phyloP scores from a whole-genome alignment of 768 basidiomycete genomes.

The Hypholoma sublateritium region DNA sequence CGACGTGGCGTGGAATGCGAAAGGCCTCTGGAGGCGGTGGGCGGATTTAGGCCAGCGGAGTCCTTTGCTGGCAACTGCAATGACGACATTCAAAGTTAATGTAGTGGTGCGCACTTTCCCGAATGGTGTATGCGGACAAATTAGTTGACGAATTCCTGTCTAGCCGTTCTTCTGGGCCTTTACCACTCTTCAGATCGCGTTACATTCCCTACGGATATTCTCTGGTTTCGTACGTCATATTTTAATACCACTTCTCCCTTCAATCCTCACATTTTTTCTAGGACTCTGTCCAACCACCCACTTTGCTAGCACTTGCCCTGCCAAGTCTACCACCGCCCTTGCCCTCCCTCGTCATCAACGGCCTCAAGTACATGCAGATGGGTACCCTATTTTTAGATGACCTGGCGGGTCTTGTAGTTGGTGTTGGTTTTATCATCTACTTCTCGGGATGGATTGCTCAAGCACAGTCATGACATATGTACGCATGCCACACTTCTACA shows the following conservation, averaged over 20 bases:
- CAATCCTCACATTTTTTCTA: slow-evolving; percentile 21
- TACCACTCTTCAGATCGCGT: slow-evolving; percentile 63
- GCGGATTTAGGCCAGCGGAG: slow-evolving; percentile 46
- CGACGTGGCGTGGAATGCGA: slow-evolving; percentile 23
- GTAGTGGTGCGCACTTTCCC: slow-evolving; percentile 47
- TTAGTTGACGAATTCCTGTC: not conserved
- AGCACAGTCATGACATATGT: slow-evolving; percentile 4
- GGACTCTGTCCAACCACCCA: slow-evolving; percentile 61
- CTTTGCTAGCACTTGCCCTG: slow-evolving; percentile 56
- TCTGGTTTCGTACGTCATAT: slow-evolving; percentile 56
- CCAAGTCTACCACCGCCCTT: slow-evolving; percentile 68
- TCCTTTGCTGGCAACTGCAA: slow-evolving; percentile 22
- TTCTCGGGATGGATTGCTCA: slow-evolving; percentile 45
- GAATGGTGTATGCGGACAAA: not conserved
- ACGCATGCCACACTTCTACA: not conserved
- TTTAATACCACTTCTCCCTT: not conserved
- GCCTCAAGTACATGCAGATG: slow-evolving; percentile 69
- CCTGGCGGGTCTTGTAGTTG: slow-evolving; percentile 67
- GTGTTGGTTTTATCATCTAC: slow-evolving; percentile 63
- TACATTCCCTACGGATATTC: slow-evolving; percentile 75
- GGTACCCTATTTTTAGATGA: slow-evolving; percentile 69
- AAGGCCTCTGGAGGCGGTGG: slow-evolving; percentile 60
- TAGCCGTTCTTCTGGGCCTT: slow-evolving; percentile 88
- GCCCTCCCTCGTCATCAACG: slow-evolving; percentile 59
- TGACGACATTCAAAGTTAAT: slow-evolving; percentile 43